Evolutionary conservation across 208 protist genomes (phyloP).

Genomic region (Leishmania tarentolae): DNA sequence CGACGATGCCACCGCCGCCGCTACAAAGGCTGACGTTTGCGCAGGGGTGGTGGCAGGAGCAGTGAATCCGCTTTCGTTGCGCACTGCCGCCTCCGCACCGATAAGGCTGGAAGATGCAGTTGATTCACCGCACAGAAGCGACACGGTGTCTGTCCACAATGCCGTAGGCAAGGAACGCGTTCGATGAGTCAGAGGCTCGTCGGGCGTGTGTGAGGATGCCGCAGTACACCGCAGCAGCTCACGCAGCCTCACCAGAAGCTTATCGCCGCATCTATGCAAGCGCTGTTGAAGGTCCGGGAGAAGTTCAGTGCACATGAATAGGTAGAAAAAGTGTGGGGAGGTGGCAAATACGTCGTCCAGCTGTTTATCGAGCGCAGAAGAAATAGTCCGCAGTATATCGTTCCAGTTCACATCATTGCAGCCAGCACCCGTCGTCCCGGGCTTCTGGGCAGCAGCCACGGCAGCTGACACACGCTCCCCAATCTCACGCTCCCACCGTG

Average conservation of each 20-base stretch:
- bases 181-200: not conserved
- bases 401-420: not conserved
- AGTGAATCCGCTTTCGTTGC: slow-evolving; percentile 1
- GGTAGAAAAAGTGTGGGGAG: slow-evolving; percentile 21
- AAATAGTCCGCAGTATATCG: not conserved
- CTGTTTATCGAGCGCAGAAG: not conserved
- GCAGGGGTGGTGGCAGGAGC: slow-evolving; percentile 11
- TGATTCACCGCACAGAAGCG: slow-evolving; percentile 5
- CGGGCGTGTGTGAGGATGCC: not conserved
- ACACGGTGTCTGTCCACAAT: not conserved
- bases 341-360: slow-evolving; percentile 11
- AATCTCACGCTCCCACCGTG: slow-evolving; percentile 12
- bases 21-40: slow-evolving; percentile 12
- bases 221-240: slow-evolving; percentile 5
- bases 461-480: slow-evolving; percentile 10
- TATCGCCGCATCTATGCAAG: not conserved
- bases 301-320: slow-evolving; percentile 10
- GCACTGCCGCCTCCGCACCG: not conserved
- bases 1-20: not conserved
- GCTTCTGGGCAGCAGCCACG: not conserved
- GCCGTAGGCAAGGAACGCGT: not conserved
- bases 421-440: not conserved
- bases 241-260: slow-evolving; percentile 3
- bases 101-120: not conserved
- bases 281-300: slow-evolving; percentile 7